phyloP scores from a whole-genome alignment of 2,329 filamentous ascomycete genomes.

The Ceratocystis destructans region DNA sequence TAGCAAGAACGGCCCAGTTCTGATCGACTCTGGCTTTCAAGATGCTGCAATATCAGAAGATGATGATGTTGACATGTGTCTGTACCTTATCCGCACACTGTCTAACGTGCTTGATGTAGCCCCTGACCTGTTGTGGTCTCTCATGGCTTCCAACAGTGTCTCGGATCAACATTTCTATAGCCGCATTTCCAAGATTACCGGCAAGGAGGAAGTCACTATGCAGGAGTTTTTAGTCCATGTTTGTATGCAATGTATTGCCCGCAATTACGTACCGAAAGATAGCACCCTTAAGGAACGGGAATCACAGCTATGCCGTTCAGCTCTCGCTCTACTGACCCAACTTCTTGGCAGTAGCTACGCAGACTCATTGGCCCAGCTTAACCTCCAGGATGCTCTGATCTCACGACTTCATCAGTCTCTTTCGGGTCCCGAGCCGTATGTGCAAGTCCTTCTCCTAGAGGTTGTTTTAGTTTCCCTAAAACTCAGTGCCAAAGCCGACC shows the following conservation, averaged over 20 bases:
- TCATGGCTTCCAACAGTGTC: slow-evolving; percentile 50
- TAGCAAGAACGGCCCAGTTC: slow-evolving; percentile 18
- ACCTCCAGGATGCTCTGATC: slow-evolving; percentile 58
- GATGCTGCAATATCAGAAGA: slow-evolving; percentile 31
- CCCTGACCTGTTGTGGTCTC: slow-evolving; percentile 55
- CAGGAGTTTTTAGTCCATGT: slow-evolving; percentile 55
- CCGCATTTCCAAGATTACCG: slow-evolving; percentile 33
- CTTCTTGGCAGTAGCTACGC: slow-evolving; percentile 53
- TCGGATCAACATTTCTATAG: slow-evolving; percentile 32
- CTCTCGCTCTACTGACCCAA: slow-evolving; percentile 56
- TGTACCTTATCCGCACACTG: slow-evolving; percentile 65
- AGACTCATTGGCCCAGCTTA: slow-evolving; percentile 43
- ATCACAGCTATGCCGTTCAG: slow-evolving; percentile 55
- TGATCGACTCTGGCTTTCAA: slow-evolving; percentile 9
- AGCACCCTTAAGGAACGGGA: slow-evolving; percentile 33
- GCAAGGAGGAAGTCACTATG: slow-evolving; percentile 42
- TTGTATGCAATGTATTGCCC: slow-evolving; percentile 49
- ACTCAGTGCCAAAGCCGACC: slow-evolving; percentile 32
- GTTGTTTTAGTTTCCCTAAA: slow-evolving; percentile 63
- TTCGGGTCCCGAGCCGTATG: slow-evolving; percentile 47
- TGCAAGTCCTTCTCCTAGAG: slow-evolving; percentile 67
- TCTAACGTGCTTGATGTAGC: slow-evolving; percentile 58
- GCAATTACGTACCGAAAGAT: slow-evolving; percentile 28
- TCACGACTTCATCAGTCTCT: slow-evolving; percentile 51
- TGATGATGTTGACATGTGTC: slow-evolving; percentile 60